Conservation (phyloP, 345 rosid genomes). For the Camelina hispida region DNA sequence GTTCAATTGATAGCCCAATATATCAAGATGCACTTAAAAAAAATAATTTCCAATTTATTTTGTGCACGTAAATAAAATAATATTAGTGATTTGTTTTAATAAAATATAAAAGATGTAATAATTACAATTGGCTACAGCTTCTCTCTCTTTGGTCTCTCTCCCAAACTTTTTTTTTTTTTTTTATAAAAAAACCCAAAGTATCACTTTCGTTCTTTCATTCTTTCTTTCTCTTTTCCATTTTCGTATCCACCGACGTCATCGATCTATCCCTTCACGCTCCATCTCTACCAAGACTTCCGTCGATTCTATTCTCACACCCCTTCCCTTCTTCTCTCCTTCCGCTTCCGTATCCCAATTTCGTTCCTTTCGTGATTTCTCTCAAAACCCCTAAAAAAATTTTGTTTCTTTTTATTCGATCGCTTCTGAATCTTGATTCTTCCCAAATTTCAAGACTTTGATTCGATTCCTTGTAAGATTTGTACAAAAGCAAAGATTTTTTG, state of each 20-base stretch:
- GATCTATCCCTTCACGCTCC: neutral
- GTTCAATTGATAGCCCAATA: too few relatives aligned
- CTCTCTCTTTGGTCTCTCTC: neutral
- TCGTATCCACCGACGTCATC: constrained; percentile 37
- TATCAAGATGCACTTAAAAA: too few relatives aligned
- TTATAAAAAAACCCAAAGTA: constrained; percentile 5
- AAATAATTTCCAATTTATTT: too few relatives aligned
- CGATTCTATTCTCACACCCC: too few relatives aligned
- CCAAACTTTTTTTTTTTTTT: neutral
- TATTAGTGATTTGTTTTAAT: neutral
- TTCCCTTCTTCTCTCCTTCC: neutral
- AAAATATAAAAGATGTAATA: neutral
- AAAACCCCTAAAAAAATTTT: constrained; percentile 15
- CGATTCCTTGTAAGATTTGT: neutral
- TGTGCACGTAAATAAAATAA: constrained; percentile 22
- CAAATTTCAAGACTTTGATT: neutral
- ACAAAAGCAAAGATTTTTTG: constrained; percentile 2
- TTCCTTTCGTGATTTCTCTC: neutral
- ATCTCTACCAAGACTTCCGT: constrained; percentile 22
- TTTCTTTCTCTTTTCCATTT: neutral
- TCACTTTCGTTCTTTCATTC: constrained; percentile 14
- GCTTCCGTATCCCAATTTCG: neutral
- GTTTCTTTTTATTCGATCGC: neutral
- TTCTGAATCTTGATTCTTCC: constrained; percentile 16
- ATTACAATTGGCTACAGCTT: constrained; percentile 5